A percentile compares a stretch with the other conserved stretches of the same genome.
phyloP scores from a whole-genome alignment of 768 basidiomycete species.

The Omphalotus guepiniiformis region DNA sequence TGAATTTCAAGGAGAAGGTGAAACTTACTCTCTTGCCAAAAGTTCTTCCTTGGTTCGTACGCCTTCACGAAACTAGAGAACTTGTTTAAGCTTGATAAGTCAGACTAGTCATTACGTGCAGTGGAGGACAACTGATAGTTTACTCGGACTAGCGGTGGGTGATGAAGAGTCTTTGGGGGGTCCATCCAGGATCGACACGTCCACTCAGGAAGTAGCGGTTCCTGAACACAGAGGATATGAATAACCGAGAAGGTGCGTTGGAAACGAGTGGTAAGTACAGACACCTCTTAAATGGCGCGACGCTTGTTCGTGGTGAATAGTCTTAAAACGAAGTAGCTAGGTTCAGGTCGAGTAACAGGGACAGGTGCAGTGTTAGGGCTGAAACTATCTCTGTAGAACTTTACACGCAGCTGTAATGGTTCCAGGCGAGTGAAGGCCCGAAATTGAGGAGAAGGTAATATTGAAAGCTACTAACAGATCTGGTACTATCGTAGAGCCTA shows the following conservation, averaged over 20 bases:
- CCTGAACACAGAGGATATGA: too few species aligned
- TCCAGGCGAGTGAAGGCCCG: too few species aligned
- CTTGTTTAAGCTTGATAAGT: not conserved
- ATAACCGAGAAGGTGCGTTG: constrained; percentile 67
- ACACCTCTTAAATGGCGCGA: constrained; percentile 65
- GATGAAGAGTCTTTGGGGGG: constrained; percentile 63
- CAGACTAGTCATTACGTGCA: too few species aligned
- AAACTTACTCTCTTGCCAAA: too few species aligned
- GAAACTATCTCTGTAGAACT: constrained; percentile 30
- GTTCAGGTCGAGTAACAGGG: too few species aligned
- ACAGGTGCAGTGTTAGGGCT: constrained; percentile 73
- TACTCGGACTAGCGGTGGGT: not conserved
- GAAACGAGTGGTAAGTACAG: constrained; percentile 85
- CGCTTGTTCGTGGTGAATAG: constrained; percentile 67
- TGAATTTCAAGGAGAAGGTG: constrained; percentile 61
- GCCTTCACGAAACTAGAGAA: constrained; percentile 75
- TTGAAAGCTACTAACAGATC: too few species aligned
- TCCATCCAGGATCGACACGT: constrained; percentile 65
- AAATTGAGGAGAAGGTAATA: too few species aligned
- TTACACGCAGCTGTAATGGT: too few species aligned
- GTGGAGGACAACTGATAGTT: too few species aligned
- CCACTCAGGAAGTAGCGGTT: constrained; percentile 84
- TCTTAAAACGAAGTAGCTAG: too few species aligned
- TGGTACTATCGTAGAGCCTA: too few species aligned
- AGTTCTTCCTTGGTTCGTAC: too few species aligned